Conservation (phyloP, 2,329 filamentous ascomycete genomes). For the Clonostachys solani region DNA sequence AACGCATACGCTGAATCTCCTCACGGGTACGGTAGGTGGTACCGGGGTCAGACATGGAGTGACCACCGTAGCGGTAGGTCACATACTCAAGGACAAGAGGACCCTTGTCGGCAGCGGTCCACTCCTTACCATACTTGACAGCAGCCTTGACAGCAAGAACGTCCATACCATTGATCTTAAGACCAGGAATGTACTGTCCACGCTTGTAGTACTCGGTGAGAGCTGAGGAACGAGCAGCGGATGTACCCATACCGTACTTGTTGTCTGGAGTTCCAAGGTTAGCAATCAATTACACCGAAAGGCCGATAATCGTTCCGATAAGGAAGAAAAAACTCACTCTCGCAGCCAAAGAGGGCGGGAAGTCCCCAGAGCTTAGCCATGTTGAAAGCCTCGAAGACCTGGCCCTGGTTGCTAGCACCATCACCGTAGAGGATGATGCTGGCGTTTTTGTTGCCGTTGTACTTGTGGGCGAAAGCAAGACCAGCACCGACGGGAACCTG, state of each 20-base stretch:
- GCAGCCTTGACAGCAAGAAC: slow-evolving; percentile 96
- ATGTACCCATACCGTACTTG: slow-evolving; percentile 99
- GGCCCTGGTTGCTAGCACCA: slow-evolving; percentile 97
- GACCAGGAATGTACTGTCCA: slow-evolving; percentile 97
- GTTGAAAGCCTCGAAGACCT: slow-evolving; percentile 99
- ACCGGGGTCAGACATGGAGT: slow-evolving; percentile 99
- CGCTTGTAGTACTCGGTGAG: slow-evolving; percentile 99
- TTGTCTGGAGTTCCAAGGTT: slow-evolving; percentile 63
- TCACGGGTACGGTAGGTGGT: slow-evolving; percentile 99
- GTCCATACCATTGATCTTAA: slow-evolving; percentile 99
- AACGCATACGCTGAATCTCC: slow-evolving; percentile 99
- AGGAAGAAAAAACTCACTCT: slow-evolving; percentile 64
- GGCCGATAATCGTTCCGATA: too few species aligned
- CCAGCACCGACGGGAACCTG: slow-evolving; percentile 97
- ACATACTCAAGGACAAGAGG: slow-evolving; percentile 98
- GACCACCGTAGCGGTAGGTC: slow-evolving; percentile 97
- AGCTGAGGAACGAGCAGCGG: slow-evolving; percentile 88
- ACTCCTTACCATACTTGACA: slow-evolving; percentile 90
- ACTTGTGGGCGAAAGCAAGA: slow-evolving; percentile 95
- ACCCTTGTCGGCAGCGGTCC: slow-evolving; percentile 76
- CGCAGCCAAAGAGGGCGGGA: slow-evolving; percentile 92
- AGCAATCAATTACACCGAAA: neutral
- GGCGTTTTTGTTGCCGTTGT: slow-evolving; percentile 80
- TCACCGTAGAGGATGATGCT: slow-evolving; percentile 93
- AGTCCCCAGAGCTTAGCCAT: slow-evolving; percentile 99